Conservation (phyloP, 768 basidiomycete genomes). For the Pisolithus microcarpus region DNA sequence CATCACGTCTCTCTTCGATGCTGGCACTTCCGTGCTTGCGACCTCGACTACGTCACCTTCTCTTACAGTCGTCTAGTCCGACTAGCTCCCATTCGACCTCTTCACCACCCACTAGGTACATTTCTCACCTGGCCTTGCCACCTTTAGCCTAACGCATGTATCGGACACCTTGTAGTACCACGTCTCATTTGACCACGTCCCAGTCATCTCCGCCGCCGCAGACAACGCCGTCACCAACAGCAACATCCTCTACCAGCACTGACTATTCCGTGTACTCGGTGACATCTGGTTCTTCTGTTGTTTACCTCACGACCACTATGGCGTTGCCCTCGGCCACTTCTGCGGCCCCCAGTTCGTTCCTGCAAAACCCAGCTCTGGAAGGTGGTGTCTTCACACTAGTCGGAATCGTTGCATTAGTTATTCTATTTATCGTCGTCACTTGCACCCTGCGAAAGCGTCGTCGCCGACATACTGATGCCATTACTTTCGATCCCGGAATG, state of each 20-base stretch:
- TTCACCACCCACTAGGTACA: slow-evolving; percentile 17
- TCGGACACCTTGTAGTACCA: slow-evolving; percentile 10
- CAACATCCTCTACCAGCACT: slow-evolving; percentile 17
- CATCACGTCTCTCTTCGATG: slow-evolving; percentile 12
- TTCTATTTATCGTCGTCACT: slow-evolving; percentile 39
- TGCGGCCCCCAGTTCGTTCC: slow-evolving; percentile 35
- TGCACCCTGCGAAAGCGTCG: slow-evolving; percentile 44
- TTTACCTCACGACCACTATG: slow-evolving; percentile 28
- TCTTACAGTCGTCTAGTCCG: slow-evolving; percentile 18
- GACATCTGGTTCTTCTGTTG: slow-evolving; percentile 18
- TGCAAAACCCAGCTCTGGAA: slow-evolving; percentile 60
- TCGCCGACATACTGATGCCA: slow-evolving; percentile 38
- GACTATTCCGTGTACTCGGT: slow-evolving; percentile 11
- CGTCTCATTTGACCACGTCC: slow-evolving; percentile 9
- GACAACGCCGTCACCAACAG: slow-evolving; percentile 1
- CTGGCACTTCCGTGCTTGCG: slow-evolving; percentile 4
- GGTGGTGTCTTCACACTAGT: slow-evolving; percentile 50
- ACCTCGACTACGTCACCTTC: slow-evolving; percentile 16
- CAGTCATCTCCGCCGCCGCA: slow-evolving; percentile 10
- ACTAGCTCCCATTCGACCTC: slow-evolving; percentile 5
- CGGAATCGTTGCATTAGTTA: slow-evolving; percentile 40
- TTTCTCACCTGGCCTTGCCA: not conserved
- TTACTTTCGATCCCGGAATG: slow-evolving; percentile 44
- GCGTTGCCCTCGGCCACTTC: slow-evolving; percentile 20
- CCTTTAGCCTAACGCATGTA: slow-evolving; percentile 6